These are phyloP conservation scores for Leccinum rimulosum DNA, from an alignment of 768 basidiomycete species.

Conservation along the genomic window DNA sequence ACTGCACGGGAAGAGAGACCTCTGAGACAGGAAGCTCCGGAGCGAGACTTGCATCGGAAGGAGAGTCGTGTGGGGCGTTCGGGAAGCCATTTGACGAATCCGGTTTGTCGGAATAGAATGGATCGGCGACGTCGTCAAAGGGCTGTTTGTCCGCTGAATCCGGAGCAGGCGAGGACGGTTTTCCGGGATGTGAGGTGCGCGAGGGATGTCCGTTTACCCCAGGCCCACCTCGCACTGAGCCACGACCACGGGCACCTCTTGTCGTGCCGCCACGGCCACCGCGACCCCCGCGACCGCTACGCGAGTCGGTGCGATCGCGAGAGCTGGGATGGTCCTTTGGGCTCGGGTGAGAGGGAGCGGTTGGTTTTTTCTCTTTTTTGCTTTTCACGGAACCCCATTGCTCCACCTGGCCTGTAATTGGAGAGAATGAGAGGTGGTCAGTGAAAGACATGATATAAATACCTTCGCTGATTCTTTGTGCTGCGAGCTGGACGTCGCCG, in stretches of 20 bases:
- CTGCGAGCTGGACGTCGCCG: conserved; percentile 71
- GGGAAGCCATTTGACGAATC: conserved; percentile 15
- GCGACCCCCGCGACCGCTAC: conserved; percentile 62
- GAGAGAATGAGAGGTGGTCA: conserved; percentile 10
- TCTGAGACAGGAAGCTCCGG: conserved; percentile 18
- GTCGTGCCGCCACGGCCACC: conserved; percentile 60
- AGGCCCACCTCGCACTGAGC: conserved; percentile 38
- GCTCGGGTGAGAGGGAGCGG: conserved; percentile 37
- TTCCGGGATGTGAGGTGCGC: conserved; percentile 24
- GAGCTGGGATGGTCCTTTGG: conserved; percentile 45
- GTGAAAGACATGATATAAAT: neutral
- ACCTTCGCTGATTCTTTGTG: conserved; percentile 78
- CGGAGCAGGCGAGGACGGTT: conserved; percentile 33
- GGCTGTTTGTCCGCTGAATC: conserved; percentile 29
- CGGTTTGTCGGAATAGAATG: conserved; percentile 11
- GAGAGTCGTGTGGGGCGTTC: conserved; percentile 14
- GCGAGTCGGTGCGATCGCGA: conserved; percentile 39
- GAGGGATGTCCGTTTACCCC: conserved; percentile 34
- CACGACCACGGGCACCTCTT: conserved; percentile 41
- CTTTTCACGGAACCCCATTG: conserved; percentile 83
- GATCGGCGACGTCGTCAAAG: conserved; percentile 22
- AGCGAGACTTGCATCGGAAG: conserved; percentile 8
- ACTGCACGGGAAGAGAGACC: conserved; percentile 5
- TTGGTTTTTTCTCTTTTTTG: conserved; percentile 82
- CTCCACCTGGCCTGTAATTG: conserved; percentile 58